Base-by-base conservation (phyloP, 305 asterid genomes). In the Fraxinus floribunda region DNA sequence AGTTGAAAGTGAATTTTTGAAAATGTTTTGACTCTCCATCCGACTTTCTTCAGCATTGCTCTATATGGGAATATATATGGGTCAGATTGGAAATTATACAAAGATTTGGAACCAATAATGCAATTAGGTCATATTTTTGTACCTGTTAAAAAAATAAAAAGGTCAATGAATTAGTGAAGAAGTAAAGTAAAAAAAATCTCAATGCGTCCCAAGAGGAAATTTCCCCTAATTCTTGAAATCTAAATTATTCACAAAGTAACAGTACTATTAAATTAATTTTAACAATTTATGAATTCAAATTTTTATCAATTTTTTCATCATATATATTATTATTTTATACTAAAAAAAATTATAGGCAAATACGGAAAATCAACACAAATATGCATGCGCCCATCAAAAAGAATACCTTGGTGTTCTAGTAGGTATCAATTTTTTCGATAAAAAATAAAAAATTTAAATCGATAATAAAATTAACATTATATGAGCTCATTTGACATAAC, bases 31-130 rank as follows among this genome's bases (percentile, higher is more conserved):
- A 93, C 85, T 79, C 87, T 86, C 39, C 94, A 78, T 80, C 81
- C 29, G n/a, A 91, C 83, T 76, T 90, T 92, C 82, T 87, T 92
- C 83, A 88, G 57, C 92, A 90, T 93, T 36, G 76, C 4, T 29
- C 10, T 35, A 62, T 30, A 35, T 7, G 34, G 79, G 32, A 38
- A 81, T 73, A 83, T 88, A 83, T 88, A 74, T 78, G 87, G 84
- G 79, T 2, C 55, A 7, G 24, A 75, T 84, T 83, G 85, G 81
- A 20, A 80, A 32, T 83, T 68, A 36, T 29, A 88, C 38, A 60
- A 83, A 85, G 88, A 60, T 88, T 81, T 75, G 81, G 86, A 84
- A 82, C 41, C 32, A n/a, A 77, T 81, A 8, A 41, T 29, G 84
- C 49, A 84, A 49, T 82, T 80, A 68, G 83, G 60, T 72, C 78